Percentiles rank a stretch among this genome's conserved stretches.
Conservation (phyloP, 2,329 filamentous ascomycete genomes). For the Kalaharituber pfeilii region DNA sequence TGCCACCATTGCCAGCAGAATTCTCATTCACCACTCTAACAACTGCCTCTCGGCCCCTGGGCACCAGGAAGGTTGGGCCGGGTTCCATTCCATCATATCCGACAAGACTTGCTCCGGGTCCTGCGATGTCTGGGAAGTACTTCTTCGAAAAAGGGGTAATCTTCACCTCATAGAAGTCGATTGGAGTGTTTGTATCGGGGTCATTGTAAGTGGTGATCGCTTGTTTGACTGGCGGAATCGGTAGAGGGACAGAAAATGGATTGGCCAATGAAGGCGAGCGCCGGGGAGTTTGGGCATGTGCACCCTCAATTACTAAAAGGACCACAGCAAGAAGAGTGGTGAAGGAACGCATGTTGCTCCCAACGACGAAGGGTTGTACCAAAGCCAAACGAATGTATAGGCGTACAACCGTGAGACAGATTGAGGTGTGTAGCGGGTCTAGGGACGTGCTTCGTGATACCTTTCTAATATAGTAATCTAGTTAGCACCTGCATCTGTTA, state of each 20-base stretch:
- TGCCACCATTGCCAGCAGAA: conserved; percentile 1
- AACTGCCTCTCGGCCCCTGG: conserved; percentile 35
- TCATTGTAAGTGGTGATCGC: conserved; percentile 28
- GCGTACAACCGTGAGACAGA: too few relatives aligned
- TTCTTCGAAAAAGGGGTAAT: conserved; percentile 26
- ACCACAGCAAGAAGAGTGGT: too few relatives aligned
- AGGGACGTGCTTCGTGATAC: too few relatives aligned
- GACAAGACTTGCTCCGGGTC: conserved; percentile 25
- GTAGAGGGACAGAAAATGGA: conserved; percentile 26
- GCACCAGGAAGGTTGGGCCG: conserved; percentile 37
- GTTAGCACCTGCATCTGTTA: too few relatives aligned
- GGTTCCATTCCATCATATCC: conserved; percentile 41
- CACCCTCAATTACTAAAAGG: not conserved
- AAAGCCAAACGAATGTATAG: too few relatives aligned
- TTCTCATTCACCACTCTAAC: conserved; percentile 39
- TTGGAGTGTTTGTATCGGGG: conserved; percentile 26
- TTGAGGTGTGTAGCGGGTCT: too few relatives aligned
- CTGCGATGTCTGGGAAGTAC: conserved; percentile 27
- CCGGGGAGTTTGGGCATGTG: conserved; percentile 22
- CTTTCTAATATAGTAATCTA: too few relatives aligned
- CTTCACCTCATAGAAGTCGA: conserved; percentile 28
- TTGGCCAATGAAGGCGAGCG: conserved; percentile 28
- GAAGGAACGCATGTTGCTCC: too few relatives aligned
- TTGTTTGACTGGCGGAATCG: conserved; percentile 31
- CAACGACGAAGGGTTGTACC: too few relatives aligned